Evolutionary conservation across 1,139 yeast species (phyloP), one percentile per base, ranked within the genome.

Genomic region (Lodderomyces parapsilosis): DNA sequence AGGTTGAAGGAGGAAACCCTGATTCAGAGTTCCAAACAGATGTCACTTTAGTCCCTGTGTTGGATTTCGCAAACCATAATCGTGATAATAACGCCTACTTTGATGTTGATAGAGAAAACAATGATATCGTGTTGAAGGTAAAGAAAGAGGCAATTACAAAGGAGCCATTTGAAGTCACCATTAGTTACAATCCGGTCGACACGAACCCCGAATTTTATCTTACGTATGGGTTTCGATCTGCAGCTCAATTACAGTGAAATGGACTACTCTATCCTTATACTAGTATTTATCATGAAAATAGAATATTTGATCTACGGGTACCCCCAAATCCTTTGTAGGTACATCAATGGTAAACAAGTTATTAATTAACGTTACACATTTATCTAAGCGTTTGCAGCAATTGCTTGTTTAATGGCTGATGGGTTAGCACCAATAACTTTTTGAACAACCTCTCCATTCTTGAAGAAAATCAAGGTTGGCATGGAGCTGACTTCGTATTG

Each of bases 361-460:
- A 19, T 33, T 27, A 30, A 15, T 30, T 13, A 27, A 27, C 31
- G 31, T 27, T 27, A 27, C 13, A 27, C 17, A 27, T 13, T 30
- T 30, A 30, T 30, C 36, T 76, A 80, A 57, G 74, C 78, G 62
- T 75, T 68, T 41, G 76, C 62, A 54, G 82, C 75, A 57, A 87
- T 71, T 53, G 83, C 81, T 60, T 81, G 79, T 74, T 86, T 83
- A 63, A 89, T 78, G 55, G 86, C 88, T 60, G 81, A 80, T 54
- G 93, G 87, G 76, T 89, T 85, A 57, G 95, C 96, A 65, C 96
- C 96, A 55, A 88, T 80, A 45, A 89, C 85, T 63, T 80, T 85
- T 58, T 77, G 80, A 49, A 87, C 75, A 56, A 78, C 76, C 67
- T 81, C 67, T 54, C 96, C 96, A 50, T 73, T 73, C 76, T 86